Base-by-base conservation (phyloP, 2,329 filamentous ascomycete genomes). In the Fusarium sp. region DNA sequence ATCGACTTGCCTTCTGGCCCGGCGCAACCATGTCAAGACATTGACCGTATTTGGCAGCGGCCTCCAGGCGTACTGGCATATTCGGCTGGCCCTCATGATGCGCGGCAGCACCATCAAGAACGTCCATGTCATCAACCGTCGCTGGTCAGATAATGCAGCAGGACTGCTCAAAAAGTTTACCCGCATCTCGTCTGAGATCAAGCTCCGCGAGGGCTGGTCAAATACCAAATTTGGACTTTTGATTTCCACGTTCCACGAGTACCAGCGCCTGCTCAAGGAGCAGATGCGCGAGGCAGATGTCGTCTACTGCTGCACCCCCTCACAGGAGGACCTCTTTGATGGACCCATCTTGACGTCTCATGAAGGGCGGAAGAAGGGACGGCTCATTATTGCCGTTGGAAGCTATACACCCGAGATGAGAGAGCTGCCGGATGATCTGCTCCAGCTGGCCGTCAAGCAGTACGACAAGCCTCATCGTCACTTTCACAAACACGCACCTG, bases 31-130 rank as follows among this genome's bases (percentile, higher is more conserved):
- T 30, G 91, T 97, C 43, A 90, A 91, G 76, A 93, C 91, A 13
- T 77, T 98, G 11, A 91, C 92, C 13, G 91, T 97, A 56, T 98
- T 98, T 78, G 95, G 95, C 27, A 91, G 92, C 36, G 95, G 95
- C 47, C 90, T 92, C 73, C 95, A 98, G 82, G 95, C 95, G 12
- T 97, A 95, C 83, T 98, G 95, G 95, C 95, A 98, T 78, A 89
- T 97, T 44, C 91, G 94, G 1, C 87, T 98, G 6, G 91, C 95
- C 0, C 86, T 98, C 11, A 86, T 95, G 68, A 86, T 96, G 52
- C 91, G 87, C 23, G 89, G 89, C 2, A 58, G 82, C 47, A 93
- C 94, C 18, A 91, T 97, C 73, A 90, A 91, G 73, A 89, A 92
- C 62, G 88, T 98, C 50, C 91, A 95, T 81, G 91, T 98, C 75